phyloP scores from a whole-genome alignment of 176 grass and related monocot species.

The Avena insularis region DNA sequence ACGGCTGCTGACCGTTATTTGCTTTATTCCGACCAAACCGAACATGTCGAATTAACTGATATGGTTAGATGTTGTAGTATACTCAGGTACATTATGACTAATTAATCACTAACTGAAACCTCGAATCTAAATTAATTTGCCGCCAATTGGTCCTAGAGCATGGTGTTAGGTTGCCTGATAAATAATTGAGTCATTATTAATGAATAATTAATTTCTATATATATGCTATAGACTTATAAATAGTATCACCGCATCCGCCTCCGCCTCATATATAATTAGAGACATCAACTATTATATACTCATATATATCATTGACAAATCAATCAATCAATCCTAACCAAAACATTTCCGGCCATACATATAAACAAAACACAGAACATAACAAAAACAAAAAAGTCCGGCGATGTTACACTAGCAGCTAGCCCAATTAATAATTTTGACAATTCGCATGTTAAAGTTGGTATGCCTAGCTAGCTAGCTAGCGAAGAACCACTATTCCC shows the following conservation, averaged over 20 bases:
- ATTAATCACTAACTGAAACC: constrained; percentile 16
- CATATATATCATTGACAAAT: too few species aligned
- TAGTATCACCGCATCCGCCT: too few species aligned
- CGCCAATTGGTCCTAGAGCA: not conserved
- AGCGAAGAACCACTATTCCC: not conserved
- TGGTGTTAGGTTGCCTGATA: too few species aligned
- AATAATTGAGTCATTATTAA: too few species aligned
- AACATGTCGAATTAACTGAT: not conserved
- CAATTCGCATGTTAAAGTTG: not conserved
- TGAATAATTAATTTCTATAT: too few species aligned
- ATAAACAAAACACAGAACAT: not conserved
- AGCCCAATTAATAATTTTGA: not conserved
- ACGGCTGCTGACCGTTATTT: not conserved
- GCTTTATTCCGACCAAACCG: constrained; percentile 27
- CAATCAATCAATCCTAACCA: too few species aligned
- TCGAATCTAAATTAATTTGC: not conserved
- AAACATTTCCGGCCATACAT: not conserved
- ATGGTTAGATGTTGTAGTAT: not conserved
- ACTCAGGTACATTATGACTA: not conserved
- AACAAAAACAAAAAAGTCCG: not conserved
- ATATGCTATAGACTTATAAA: too few species aligned
- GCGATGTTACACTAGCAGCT: not conserved
- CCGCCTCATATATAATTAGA: too few species aligned
- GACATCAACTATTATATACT: too few species aligned
- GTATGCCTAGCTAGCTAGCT: not conserved